Evolutionary conservation across 306 rosid genomes (phyloP), one percentile per base, ranked within the genome.

Genomic region (Quercus wislizeni): DNA sequence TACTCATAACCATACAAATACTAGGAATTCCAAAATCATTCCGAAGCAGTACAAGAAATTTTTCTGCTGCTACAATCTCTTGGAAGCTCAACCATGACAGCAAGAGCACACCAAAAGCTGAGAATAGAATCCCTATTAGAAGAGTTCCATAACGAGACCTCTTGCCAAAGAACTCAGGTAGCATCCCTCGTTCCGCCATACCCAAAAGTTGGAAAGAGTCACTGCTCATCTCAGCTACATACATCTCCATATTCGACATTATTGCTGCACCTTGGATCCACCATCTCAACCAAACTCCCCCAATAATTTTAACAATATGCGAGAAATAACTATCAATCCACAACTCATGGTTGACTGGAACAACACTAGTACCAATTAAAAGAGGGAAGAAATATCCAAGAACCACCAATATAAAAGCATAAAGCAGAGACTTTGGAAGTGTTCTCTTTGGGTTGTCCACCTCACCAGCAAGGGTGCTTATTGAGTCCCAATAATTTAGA

Each of bases 101-200:
- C 81, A 94, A 69, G 43, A 94, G 35, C 7, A 90, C 97, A 6
- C 99, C 97, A 3, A 92, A 88, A 65, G 99, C 99, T 15, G 97
- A 94, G 85, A 94, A 92, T 14, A 94, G 75, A 59, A 94, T 94
- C 31, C 97, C 99, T 17, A 84, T 19, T 35, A 91, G 87, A 11
- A 97, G 99, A 43, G 99, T 94, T 76, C 97, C 97, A 9, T 91
- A 56, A 35, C 91, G 88, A 84, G 97, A 94, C 80, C 99, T 82
- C 80, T 78, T 86, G 64, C 79, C 75, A 9, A 92, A 94, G 83
- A 89, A 86, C 84, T 88, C 91, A 0, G 99, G 99, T 74, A 94
- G 84, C 95, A 94, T 85, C 28, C 99, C 99, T 62, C 99, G 80
- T 80, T 94, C 97, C 13, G 99, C 99, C 97, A 94, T 94, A 20